phyloP scores from a whole-genome alignment of 495 filamentous ascomycete species.

The Terfezia boudieri region DNA sequence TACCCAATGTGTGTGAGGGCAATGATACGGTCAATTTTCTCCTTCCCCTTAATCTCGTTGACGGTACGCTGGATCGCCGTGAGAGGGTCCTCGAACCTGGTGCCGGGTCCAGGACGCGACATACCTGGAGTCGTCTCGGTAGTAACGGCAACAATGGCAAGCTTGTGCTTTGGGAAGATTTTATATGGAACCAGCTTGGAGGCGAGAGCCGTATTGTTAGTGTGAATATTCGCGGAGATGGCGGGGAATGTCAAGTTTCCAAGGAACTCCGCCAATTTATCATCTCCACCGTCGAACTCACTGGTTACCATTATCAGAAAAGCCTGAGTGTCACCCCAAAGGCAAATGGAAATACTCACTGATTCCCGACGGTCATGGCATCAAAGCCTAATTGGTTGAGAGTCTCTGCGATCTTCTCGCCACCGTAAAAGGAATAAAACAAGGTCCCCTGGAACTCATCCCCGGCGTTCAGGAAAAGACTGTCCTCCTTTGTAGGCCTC shows the following conservation, averaged over 20 bases:
- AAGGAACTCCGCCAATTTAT: constrained; percentile 28
- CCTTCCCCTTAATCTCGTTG: constrained; percentile 27
- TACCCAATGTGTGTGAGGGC: constrained; percentile 39
- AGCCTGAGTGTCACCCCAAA: background rate
- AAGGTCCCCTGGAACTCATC: constrained; percentile 41
- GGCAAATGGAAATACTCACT: constrained; percentile 25
- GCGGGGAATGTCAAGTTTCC: constrained; percentile 36
- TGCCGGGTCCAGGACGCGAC: constrained; percentile 28
- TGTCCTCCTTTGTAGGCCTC: constrained; percentile 29
- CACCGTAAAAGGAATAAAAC: constrained; percentile 34
- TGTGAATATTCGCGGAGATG: constrained; percentile 31
- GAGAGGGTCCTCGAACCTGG: constrained; percentile 28
- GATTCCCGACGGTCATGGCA: constrained; percentile 38
- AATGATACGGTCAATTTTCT: constrained; percentile 31
- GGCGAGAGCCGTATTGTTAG: constrained; percentile 28
- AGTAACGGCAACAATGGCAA: constrained; percentile 36
- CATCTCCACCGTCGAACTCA: constrained; percentile 21
- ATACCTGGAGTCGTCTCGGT: constrained; percentile 31
- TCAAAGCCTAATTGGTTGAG: constrained; percentile 36
- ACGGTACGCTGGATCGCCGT: constrained; percentile 30
- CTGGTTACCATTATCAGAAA: background rate
- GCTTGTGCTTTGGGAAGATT: constrained; percentile 30
- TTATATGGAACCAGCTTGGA: constrained; percentile 33
- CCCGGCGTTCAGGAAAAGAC: constrained; percentile 32
- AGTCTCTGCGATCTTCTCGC: constrained; percentile 39